Percentiles rank a stretch among this genome's conserved stretches.
phyloP scores from a whole-genome alignment of 129 eudicot species.

The Flaveria robusta region DNA sequence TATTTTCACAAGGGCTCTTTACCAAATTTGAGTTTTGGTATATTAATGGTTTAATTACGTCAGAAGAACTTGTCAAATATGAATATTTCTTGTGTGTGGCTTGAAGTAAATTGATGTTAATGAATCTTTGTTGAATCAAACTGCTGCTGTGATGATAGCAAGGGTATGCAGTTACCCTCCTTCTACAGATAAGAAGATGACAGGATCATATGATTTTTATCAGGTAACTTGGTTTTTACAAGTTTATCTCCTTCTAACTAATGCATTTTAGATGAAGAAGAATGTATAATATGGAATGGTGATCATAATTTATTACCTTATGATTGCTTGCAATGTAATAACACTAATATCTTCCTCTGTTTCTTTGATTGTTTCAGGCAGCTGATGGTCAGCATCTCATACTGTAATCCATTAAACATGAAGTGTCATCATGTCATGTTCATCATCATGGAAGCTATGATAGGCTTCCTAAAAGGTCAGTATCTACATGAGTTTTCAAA shows the following conservation, averaged over 20 bases:
- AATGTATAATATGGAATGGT: neutral
- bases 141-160: slow-evolving; percentile 52
- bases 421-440: slow-evolving; percentile 62
- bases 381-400: slow-evolving; percentile 90
- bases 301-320: neutral
- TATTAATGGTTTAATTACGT: slow-evolving; percentile 12
- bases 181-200: slow-evolving; percentile 45
- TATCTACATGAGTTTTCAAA: neutral
- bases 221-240: slow-evolving; percentile 51
- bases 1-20: slow-evolving; percentile 38
- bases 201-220: slow-evolving; percentile 70
- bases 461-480: slow-evolving; percentile 84
- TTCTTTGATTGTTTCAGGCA: slow-evolving; percentile 54
- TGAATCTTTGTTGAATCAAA: slow-evolving; percentile 39
- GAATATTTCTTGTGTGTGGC: slow-evolving; percentile 24
- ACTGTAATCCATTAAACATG: slow-evolving; percentile 80
- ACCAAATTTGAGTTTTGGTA: slow-evolving; percentile 36
- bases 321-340: neutral
- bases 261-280: neutral
- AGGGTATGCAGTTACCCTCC: slow-evolving; percentile 33
- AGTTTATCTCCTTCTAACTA: neutral
- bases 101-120: slow-evolving; percentile 26
- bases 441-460: slow-evolving; percentile 83
- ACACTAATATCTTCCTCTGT: neutral
- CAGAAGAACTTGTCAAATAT: slow-evolving; percentile 34